phyloP scores from a whole-genome alignment of 768 basidiomycete genomes.

The Mycena belliarum region DNA sequence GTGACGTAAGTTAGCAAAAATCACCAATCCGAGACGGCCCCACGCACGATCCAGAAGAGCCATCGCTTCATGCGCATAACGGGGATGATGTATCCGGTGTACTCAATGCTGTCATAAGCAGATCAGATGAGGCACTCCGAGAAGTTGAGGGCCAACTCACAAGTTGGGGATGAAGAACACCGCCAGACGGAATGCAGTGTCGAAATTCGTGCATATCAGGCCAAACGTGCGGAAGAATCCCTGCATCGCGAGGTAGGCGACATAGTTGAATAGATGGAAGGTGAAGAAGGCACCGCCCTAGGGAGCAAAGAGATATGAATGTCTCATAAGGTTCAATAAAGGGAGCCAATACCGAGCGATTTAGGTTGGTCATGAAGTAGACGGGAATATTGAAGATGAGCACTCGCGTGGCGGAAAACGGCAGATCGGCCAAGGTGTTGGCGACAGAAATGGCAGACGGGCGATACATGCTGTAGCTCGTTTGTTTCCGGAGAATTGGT shows the following conservation, averaged over 20 bases:
- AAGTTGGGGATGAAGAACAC: conserved; percentile 78
- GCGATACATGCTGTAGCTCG: conserved; percentile 64
- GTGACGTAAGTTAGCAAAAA: not conserved
- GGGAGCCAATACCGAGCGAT: conserved; percentile 22
- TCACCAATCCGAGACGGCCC: not conserved
- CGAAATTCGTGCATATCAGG: conserved; percentile 46
- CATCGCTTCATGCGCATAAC: conserved; percentile 71
- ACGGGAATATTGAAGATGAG: conserved; percentile 64
- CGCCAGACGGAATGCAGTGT: conserved; percentile 46
- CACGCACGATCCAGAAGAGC: conserved; percentile 81
- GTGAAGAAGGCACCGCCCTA: conserved; percentile 50
- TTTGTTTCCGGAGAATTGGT: conserved; percentile 72
- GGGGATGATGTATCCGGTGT: conserved; percentile 71
- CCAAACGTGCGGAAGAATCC: conserved; percentile 80
- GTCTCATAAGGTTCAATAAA: too few species aligned
- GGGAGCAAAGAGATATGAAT: too few species aligned
- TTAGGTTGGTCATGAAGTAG: conserved; percentile 66
- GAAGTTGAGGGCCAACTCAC: conserved; percentile 29
- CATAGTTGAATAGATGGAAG: conserved; percentile 65
- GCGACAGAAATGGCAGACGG: conserved; percentile 65
- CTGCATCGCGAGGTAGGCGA: conserved; percentile 72
- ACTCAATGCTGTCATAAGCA: conserved; percentile 28
- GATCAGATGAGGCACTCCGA: not conserved
- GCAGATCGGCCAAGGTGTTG: conserved; percentile 68
- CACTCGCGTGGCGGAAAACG: conserved; percentile 62